Evolutionary conservation across 2,329 filamentous ascomycete species (phyloP), one percentile per base, ranked within the genome.

Genomic region (Aureobasidium sp.): DNA sequence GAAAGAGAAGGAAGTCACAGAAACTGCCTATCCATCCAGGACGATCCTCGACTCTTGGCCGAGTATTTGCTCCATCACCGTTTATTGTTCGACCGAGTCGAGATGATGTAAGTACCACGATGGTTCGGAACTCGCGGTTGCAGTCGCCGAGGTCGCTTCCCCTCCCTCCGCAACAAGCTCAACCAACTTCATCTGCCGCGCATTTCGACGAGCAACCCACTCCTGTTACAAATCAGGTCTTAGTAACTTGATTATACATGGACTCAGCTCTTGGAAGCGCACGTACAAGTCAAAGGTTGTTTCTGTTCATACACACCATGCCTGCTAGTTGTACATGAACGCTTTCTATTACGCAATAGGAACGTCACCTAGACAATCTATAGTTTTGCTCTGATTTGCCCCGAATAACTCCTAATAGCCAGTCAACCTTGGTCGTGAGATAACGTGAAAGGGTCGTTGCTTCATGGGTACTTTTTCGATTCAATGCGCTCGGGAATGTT

Each of bases 401-500:
- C 47, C 58, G 47, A 53, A 46, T 49, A 60, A 60, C 47, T 54
- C 58, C 58, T 60, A 43, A 50, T 27, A 60, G 21, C 45, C 37
- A 60, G 58, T 53, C 47, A 60, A 60, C 46, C 46, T 51, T 17
- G 29, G 49, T 60, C 58, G 58, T 51, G 49, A 53, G 5, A 60
- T 19, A 51, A 54, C 21, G 31, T 42, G 6, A 60, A 54, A 29
- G 47, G 40, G 38, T 35, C 38, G 37, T 43, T n/a, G 58, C 37
- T 60, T 60, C 57, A 60, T 43, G 42, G 31, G 23, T 62, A 62
- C 61, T 60, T 62, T 33, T 60, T 62, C 35, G 61, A 60, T 67
- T 76, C 75, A 58, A 77, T 73, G 51, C 94, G 78, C 60, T 80
- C 78, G 25, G 91, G 90, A 67, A 96, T 91, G 67, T 95, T 88